Evolutionary conservation across 2,329 filamentous ascomycete species (phyloP), one percentile per base, ranked within the genome.

Genomic region (Colletotrichum chrysophilum): DNA sequence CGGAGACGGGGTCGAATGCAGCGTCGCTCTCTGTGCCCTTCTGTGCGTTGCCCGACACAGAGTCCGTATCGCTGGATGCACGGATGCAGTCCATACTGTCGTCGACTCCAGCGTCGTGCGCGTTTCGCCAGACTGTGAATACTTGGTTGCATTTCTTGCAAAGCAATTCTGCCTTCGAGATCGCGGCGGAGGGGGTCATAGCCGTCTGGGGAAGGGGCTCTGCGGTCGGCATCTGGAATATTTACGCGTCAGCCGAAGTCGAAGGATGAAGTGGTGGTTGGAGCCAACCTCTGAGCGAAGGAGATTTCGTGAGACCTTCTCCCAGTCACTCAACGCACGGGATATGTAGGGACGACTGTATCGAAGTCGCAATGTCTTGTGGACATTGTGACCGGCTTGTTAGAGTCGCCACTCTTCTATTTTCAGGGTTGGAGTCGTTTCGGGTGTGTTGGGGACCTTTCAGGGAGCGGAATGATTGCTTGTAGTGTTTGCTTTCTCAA

Each of bases 41-140:
- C 14, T 43, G 38, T 0, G 16, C 8, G 5, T 43, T 8, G 16
- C 4, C 38, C 0, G 38, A 4, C 38, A 43, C 38, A 2, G 0
- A 43, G 7, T 2, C 16, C 4, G 38, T 43, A 43, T 43, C 38
- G 38, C 16, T 18, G 1, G 7, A 43, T 18, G 38, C 38, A 0
- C 9, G 8, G 0, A 43, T 43, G 16, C 16, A n/a, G 16, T 43
- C 1, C 0, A 43, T 8, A 18, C 1, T n/a, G 16, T 10, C 0
- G 38, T 43, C 16, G 8, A 10, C 38, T 43, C 10, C 1, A 0
- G 38, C 16, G 4, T 43, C 16, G 0, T 18, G 38, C 16, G 38
- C 4, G 16, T 43, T 43, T 43, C 0, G 16, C 1, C 1, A 43
- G 0, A 5, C 0, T n/a, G 38, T n/a, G 38, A 8, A 0, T 43